These are phyloP conservation scores for Cladorrhinum sp. DNA, from an alignment of 2,329 filamentous ascomycete species.

Conservation along the genomic window DNA sequence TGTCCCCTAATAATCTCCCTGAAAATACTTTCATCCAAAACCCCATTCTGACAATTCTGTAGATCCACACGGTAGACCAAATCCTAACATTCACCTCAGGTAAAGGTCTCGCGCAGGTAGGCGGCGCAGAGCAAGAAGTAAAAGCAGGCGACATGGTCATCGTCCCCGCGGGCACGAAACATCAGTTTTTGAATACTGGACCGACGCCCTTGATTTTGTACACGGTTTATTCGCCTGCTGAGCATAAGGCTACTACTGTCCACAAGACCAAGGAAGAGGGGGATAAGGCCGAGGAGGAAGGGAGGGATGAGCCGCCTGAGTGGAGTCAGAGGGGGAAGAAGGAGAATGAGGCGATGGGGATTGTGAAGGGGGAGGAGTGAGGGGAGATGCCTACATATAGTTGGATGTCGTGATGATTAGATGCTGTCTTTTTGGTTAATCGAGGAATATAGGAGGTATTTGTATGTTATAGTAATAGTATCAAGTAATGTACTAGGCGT, in stretches of 20 bases:
- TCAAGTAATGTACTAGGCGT: too few species aligned
- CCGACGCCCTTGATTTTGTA: constrained; percentile 58
- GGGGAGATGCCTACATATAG: too few species aligned
- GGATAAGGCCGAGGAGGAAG: constrained; percentile 59
- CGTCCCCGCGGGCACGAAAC: constrained; percentile 63
- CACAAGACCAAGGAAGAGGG: constrained; percentile 63
- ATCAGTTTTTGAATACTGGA: constrained; percentile 63
- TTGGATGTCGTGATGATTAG: too few species aligned
- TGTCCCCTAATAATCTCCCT: constrained; percentile 14
- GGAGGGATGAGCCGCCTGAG: constrained; percentile 57
- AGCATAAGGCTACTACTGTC: constrained; percentile 57
- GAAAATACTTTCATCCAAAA: background rate
- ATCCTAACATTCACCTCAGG: constrained; percentile 63
- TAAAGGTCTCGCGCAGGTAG: constrained; percentile 40
- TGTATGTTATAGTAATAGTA: too few species aligned
- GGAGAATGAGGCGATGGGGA: constrained; percentile 54
- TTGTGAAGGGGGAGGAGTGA: constrained; percentile 36
- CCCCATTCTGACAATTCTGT: background rate
- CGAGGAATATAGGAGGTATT: too few species aligned
- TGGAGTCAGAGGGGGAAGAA: constrained; percentile 57
- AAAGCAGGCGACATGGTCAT: constrained; percentile 38
- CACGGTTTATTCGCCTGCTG: constrained; percentile 61
- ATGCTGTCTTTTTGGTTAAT: too few species aligned
- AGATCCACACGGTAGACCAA: constrained; percentile 60
- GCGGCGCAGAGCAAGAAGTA: constrained; percentile 18